Percentiles rank a stretch among this genome's conserved stretches.
Evolutionary conservation across 208 protist genomes (phyloP).

Genomic region (Trypanosoma scelopori): DNA sequence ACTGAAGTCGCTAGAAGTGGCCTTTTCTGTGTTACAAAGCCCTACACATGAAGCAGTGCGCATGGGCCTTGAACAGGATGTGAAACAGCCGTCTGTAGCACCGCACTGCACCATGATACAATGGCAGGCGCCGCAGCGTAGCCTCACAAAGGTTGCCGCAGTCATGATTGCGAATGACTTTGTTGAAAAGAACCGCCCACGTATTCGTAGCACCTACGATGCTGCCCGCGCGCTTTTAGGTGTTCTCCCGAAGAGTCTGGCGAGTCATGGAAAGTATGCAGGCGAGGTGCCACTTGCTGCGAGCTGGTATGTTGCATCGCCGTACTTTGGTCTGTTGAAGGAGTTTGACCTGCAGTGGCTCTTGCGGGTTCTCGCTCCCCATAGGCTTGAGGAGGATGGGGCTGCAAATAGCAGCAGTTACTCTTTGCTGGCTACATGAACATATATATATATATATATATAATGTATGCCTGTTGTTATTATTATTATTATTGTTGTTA

Average conservation of each 20-base stretch:
- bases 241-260: constrained; percentile 69
- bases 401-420: background rate
- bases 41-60: constrained; percentile 53
- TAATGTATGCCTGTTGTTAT: constrained; percentile 9
- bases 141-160: constrained; percentile 51
- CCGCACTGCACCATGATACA: background rate
- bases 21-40: constrained; percentile 51
- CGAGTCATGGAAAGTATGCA: constrained; percentile 73
- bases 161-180: constrained; percentile 81
- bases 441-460: too few species aligned
- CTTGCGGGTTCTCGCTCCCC: constrained; percentile 46
- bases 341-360: constrained; percentile 86
- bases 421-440: background rate
- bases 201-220: constrained; percentile 65
- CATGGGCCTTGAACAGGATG: constrained; percentile 31
- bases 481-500: constrained; percentile 18
- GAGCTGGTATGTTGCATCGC: constrained; percentile 83
- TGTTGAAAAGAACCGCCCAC: constrained; percentile 76
- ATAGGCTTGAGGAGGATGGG: constrained; percentile 24
- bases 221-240: constrained; percentile 66
- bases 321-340: constrained; percentile 83
- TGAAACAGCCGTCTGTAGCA: background rate
- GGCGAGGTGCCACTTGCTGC: constrained; percentile 68
- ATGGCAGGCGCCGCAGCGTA: constrained; percentile 54
- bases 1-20: constrained; percentile 37